Percentiles rank a stretch among this genome's conserved stretches.
These are phyloP conservation scores for Kwoniella botswanensis DNA, from an alignment of 768 basidiomycete genomes.

Conservation along the genomic window DNA sequence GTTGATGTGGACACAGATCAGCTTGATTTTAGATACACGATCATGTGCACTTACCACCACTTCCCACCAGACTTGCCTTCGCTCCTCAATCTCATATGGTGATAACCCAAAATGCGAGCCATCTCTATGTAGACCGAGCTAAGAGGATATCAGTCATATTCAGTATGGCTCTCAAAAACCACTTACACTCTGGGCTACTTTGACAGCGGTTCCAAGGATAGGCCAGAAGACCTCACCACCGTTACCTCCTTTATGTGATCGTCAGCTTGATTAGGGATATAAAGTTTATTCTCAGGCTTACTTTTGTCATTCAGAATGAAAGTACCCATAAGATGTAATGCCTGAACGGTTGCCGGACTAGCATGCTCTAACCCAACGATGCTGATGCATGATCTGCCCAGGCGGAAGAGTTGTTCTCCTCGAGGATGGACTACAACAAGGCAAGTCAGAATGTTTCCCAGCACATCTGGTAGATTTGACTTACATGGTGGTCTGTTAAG, in stretches of 20 bases:
- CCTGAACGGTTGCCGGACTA: constrained; percentile 54
- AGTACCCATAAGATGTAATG: constrained; percentile 50
- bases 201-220: constrained; percentile 52
- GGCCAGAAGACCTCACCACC: constrained; percentile 56
- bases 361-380: constrained; percentile 44
- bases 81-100: constrained; percentile 48
- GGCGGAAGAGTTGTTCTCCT: constrained; percentile 48
- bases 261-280: background rate
- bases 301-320: constrained; percentile 55
- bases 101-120: constrained; percentile 52
- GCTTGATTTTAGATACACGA: background rate
- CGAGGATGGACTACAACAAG: constrained; percentile 40
- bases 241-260: constrained; percentile 39
- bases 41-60: constrained; percentile 35
- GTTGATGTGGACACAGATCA: background rate
- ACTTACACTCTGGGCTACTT: constrained; percentile 48
- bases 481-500: constrained; percentile 51
- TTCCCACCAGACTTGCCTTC: constrained; percentile 57
- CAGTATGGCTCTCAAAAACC: too few species aligned
- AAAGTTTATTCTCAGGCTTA: constrained; percentile 16
- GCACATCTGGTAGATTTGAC: constrained; percentile 4
- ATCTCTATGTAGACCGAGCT: constrained; percentile 57
- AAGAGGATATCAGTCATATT: constrained; percentile 13
- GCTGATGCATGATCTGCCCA: constrained; percentile 53
- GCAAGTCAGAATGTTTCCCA: background rate